Percentiles rank a stretch among this genome's conserved stretches.
These are phyloP conservation scores for Paraphoma chrysanthemicola DNA, from an alignment of 2,329 filamentous ascomycete genomes.

Conservation along the genomic window DNA sequence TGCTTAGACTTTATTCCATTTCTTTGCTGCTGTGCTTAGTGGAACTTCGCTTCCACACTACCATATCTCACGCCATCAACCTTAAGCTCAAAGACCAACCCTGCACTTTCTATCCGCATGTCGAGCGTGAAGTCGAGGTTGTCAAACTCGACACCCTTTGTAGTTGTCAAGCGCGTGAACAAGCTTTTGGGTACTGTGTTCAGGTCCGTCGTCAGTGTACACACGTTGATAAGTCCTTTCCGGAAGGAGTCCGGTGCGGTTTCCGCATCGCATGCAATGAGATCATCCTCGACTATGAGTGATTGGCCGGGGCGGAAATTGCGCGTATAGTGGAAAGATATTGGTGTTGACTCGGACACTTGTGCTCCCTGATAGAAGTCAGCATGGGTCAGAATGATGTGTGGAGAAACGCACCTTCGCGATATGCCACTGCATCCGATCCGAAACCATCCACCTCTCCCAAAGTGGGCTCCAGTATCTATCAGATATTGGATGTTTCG, in stretches of 20 bases:
- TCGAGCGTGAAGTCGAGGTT: slow-evolving; percentile 83
- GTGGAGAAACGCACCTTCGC: slow-evolving; percentile 64
- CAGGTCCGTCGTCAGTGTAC: slow-evolving; percentile 80
- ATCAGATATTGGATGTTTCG: slow-evolving; percentile 74
- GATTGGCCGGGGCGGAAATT: slow-evolving; percentile 83
- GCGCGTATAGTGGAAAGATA: slow-evolving; percentile 84
- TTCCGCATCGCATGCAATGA: slow-evolving; percentile 78
- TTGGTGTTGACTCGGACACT: slow-evolving; percentile 74
- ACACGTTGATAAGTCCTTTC: slow-evolving; percentile 71
- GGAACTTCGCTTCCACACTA: slow-evolving; percentile 78
- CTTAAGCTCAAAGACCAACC: slow-evolving; percentile 77
- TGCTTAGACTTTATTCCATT: too few relatives aligned
- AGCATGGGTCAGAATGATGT: neutral
- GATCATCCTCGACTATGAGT: slow-evolving; percentile 78
- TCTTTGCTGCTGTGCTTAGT: slow-evolving; percentile 51
- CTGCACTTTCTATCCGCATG: slow-evolving; percentile 82
- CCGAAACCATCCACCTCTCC: slow-evolving; percentile 83
- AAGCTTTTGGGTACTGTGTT: slow-evolving; percentile 75
- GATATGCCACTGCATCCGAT: slow-evolving; percentile 87
- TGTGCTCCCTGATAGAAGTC: slow-evolving; percentile 66
- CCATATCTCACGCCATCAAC: slow-evolving; percentile 81
- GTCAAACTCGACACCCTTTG: slow-evolving; percentile 79
- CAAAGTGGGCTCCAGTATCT: slow-evolving; percentile 81
- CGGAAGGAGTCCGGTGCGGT: slow-evolving; percentile 62
- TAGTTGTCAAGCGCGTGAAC: slow-evolving; percentile 79